Evolutionary conservation across 129 eudicot genomes (phyloP), one percentile per base, ranked within the genome.

Genomic region (Tagetes patula): DNA sequence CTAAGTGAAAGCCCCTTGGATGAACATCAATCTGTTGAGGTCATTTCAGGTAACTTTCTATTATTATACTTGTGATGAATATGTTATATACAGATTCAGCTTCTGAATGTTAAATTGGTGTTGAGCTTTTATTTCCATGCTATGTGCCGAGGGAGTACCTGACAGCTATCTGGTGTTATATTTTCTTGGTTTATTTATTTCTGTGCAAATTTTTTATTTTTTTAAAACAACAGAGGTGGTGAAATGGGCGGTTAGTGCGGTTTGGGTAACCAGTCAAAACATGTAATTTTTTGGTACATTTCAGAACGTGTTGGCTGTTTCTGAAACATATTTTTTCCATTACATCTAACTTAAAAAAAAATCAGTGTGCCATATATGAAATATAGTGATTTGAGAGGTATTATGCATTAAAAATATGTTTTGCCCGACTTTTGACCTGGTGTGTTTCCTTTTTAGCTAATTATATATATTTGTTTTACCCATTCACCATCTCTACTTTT

Each of bases 1-100:
- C 36, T 69, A 36, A 82, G 90, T 74, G 83, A 81, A 49, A 82
- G 85, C 81, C 87, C 93, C 39, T 56, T 77, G 38, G 97, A 88
- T 39, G 97, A 91, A 65, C 87, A 80, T 66, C 84, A 83, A 13
- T 72, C 82, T 13, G 69, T 78, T 7, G 82, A 84, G 73, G 68
- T 79, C 72, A 61, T 74, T 20, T 82, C 87, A 85, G 96, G 96
- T 91, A 76, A 66, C 64, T 37, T 36, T 12, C 32, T 66, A 50
- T 41, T 3, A 13, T 0, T 38, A 20, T 53, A 8, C 27, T 60
- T 34, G 41, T 30, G 4, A 27, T 2, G 3, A 3, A 47, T 43
- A 11, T 75, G 64, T 64, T 40, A 40, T 40, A 32, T n/a, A 60
- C 67, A 32, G 52, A 72, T 56, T 13, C 42, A 43, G 43, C 30